Conservation (phyloP, 495 filamentous ascomycete species). For the Filosporella fistucella region DNA sequence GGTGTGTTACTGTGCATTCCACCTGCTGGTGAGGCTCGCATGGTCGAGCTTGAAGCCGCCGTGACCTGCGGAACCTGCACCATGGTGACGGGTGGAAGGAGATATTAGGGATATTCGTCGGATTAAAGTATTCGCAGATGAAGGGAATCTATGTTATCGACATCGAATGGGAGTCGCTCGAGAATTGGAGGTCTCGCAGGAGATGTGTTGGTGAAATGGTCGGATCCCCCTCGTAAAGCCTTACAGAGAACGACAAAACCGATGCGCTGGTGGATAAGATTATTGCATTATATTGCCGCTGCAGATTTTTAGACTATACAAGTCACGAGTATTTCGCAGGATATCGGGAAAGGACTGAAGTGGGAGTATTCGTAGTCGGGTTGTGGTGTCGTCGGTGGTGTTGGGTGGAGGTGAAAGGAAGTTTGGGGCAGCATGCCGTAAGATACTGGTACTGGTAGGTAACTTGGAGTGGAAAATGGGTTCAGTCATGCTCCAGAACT, state of each 20-base stretch:
- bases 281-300: constrained; percentile 1
- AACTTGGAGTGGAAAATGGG: background rate
- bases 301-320: background rate
- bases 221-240: constrained; percentile 5
- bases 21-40: constrained; percentile 44
- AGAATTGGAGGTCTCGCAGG: background rate
- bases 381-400: background rate
- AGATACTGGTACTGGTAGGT: background rate
- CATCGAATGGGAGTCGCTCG: constrained; percentile 19
- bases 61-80: constrained; percentile 22
- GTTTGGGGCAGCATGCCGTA: background rate
- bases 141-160: constrained; percentile 12
- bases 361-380: background rate
- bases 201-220: constrained; percentile 8
- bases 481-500: background rate
- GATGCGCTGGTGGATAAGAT: background rate
- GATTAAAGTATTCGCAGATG: constrained; percentile 9
- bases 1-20: constrained; percentile 27
- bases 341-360: background rate
- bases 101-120: background rate
- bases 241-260: constrained; percentile 2
- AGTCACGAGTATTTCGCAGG: no score
- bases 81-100: constrained; percentile 20
- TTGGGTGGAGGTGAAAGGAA: background rate
- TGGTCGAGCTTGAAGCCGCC: constrained; percentile 19